Base-by-base conservation (phyloP, 805 yeast species). In the Metschnikowia reukaufii region DNA sequence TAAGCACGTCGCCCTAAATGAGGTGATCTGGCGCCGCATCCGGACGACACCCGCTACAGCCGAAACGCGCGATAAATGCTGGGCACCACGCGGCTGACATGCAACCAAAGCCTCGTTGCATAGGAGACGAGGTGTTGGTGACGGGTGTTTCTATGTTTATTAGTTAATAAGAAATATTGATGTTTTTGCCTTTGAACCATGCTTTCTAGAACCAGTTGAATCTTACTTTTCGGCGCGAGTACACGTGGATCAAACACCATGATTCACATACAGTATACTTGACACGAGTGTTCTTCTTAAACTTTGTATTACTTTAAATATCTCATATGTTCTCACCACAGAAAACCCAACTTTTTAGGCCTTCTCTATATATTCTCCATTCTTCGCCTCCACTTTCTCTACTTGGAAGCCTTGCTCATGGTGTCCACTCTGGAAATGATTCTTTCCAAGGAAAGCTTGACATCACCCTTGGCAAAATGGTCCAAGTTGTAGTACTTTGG, bases 401-500 rank as follows among this genome's bases (percentile, higher is more conserved):
- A 37, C 30, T 39, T 39, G 7, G 44, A 27, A 32, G 65, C 49
- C 49, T 71, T 73, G 25, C 65, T 69, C 64, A 67, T 66, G 46
- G 72, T 72, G 31, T 75, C 74, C 31, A 76, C 69, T 56, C 79
- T 72, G 41, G 70, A 73, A 48, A 67, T 59, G 18, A 83, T 81
- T 45, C 86, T 74, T 59, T 83, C 88, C 51, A 86, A 74, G 47
- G 86, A 81, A 68, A 84, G 74, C 58, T 78, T 77, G 39, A 86
- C 86, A 56, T 86, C 92, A 19, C 90, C 91, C 63, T 80, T 80
- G 43, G 73, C 71, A 66, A 86, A 86, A 50, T 80, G 77, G 19
- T 70, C 77, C 45, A 84, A 64, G 55, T 84, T 80, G 63, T 82
- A 86, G 64, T 86, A 86, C 42, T 73, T 78, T 4, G 92, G 90